Evolutionary conservation across 345 rosid species (phyloP).

Genomic region (Salix suchowensis): DNA sequence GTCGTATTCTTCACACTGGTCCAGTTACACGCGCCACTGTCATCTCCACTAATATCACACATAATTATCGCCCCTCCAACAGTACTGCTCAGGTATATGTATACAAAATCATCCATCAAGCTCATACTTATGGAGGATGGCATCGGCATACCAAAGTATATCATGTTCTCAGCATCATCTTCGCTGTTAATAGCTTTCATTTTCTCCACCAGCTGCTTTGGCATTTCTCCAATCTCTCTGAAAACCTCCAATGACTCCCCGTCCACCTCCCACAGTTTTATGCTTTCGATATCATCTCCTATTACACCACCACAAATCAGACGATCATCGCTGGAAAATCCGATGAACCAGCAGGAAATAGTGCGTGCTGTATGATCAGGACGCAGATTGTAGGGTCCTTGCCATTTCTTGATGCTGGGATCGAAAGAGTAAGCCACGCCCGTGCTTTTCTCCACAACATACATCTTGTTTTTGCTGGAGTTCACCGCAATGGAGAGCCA

Average conservation of each 20-base stretch:
- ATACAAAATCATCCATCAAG: conserved; percentile 34
- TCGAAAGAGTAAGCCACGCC: conserved; percentile 48
- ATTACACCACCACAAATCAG: conserved; percentile 46
- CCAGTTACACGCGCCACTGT: conserved; percentile 35
- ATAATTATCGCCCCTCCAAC: conserved; percentile 27
- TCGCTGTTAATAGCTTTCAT: conserved; percentile 14
- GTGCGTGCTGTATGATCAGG: conserved; percentile 22
- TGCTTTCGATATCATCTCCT: conserved; percentile 30
- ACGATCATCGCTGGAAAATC: conserved; percentile 19
- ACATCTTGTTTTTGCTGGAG: conserved; percentile 22
- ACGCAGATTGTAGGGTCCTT: conserved; percentile 40
- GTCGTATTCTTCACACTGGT: conserved; percentile 26
- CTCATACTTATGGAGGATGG: conserved; percentile 32
- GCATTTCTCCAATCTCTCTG: conserved; percentile 50
- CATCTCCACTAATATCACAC: conserved; percentile 39
- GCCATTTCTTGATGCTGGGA: conserved; percentile 48
- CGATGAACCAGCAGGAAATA: conserved; percentile 32
- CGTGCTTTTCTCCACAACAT: conserved; percentile 49
- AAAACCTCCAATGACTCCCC: conserved; percentile 17
- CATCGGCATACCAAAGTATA: conserved; percentile 8
- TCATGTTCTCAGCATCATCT: not conserved
- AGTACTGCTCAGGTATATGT: conserved; percentile 16
- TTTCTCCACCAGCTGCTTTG: conserved; percentile 35
- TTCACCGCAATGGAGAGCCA: conserved; percentile 57
- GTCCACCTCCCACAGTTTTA: conserved; percentile 50